A percentile compares a stretch with the other conserved stretches of the same genome.
Evolutionary conservation across 257 asterid species (phyloP).

Genomic region (Lantana camara): DNA sequence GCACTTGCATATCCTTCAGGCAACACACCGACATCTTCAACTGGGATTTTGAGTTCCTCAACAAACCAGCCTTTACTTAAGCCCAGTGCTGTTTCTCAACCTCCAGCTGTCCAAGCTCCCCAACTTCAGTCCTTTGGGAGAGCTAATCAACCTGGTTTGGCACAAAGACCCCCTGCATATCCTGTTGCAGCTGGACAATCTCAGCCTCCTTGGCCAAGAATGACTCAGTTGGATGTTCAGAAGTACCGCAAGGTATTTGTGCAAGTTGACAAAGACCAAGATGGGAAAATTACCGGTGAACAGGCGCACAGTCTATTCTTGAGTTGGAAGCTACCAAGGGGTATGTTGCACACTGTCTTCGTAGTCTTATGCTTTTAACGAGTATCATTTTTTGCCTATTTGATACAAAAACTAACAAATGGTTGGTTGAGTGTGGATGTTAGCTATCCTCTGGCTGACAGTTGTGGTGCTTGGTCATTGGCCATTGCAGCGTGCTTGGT

Average conservation of each 20-base stretch:
- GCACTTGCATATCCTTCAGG: constrained; percentile 39
- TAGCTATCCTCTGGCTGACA: constrained; percentile 3
- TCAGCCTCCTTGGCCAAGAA: constrained; percentile 86
- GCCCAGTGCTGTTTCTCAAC: constrained; percentile 47
- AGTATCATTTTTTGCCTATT: constrained; percentile 5
- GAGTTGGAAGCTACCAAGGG: constrained; percentile 96
- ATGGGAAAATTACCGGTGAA: constrained; percentile 91
- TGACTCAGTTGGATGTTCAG: constrained; percentile 82
- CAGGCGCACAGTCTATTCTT: constrained; percentile 93
- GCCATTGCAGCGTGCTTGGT: not conserved
- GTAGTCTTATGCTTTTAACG: constrained; percentile 13
- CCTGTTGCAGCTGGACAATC: constrained; percentile 63
- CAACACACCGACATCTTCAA: constrained; percentile 46
- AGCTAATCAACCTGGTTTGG: constrained; percentile 49
- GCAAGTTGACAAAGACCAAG: constrained; percentile 90
- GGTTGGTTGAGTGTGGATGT: constrained; percentile 10
- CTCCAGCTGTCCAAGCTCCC: constrained; percentile 48
- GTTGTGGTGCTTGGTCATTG: constrained; percentile 7
- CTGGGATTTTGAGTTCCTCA: constrained; percentile 41
- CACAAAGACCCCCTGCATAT: constrained; percentile 48
- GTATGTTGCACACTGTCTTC: constrained; percentile 35
- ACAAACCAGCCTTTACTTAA: constrained; percentile 49
- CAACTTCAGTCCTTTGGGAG: constrained; percentile 50
- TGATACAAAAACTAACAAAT: not conserved
- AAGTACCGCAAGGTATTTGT: constrained; percentile 84